Evolutionary conservation across 495 filamentous ascomycete genomes (phyloP).

Genomic region (Trichoderma asperelloides): DNA sequence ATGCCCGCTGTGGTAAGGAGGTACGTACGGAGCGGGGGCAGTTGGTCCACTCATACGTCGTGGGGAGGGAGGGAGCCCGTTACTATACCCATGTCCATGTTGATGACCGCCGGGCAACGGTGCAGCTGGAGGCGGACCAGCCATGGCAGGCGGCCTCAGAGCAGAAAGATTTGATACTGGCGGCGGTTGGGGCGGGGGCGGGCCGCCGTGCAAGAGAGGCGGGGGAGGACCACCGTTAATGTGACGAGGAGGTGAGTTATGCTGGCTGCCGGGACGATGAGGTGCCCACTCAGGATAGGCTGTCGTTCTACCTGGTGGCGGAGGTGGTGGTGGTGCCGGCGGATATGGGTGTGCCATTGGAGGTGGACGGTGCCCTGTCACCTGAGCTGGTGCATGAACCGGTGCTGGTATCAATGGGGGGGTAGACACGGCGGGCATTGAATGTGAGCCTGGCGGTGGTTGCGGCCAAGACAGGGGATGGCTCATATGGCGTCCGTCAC

Average conservation of each 20-base stretch:
- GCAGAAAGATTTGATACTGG: conserved; percentile 26
- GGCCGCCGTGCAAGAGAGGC: background rate
- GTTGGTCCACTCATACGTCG: conserved; percentile 24
- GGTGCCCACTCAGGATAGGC: conserved; percentile 16
- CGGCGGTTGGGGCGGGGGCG: conserved; percentile 19
- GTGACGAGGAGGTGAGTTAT: conserved; percentile 10
- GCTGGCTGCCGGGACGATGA: conserved; percentile 4
- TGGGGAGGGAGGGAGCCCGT: conserved; percentile 33
- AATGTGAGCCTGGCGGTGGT: conserved; percentile 14
- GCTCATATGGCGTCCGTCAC: background rate
- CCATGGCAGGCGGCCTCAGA: conserved; percentile 26
- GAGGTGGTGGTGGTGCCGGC: conserved; percentile 9
- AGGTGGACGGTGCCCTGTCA: conserved; percentile 22
- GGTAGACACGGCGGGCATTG: conserved; percentile 15
- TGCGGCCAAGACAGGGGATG: conserved; percentile 8
- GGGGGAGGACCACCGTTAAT: conserved; percentile 6
- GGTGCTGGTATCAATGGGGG: conserved; percentile 18
- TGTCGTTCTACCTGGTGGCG: conserved; percentile 22
- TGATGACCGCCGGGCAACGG: conserved; percentile 26
- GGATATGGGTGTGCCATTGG: conserved; percentile 30
- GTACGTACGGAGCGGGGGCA: conserved; percentile 15
- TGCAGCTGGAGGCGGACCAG: conserved; percentile 39
- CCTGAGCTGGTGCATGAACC: conserved; percentile 18
- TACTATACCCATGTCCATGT: conserved; percentile 31
- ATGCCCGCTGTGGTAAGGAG: conserved; percentile 15